A percentile compares a stretch with the other conserved stretches of the same genome.
phyloP scores from a whole-genome alignment of 768 basidiomycete species.

The Leucosporidium creatinivorum region DNA sequence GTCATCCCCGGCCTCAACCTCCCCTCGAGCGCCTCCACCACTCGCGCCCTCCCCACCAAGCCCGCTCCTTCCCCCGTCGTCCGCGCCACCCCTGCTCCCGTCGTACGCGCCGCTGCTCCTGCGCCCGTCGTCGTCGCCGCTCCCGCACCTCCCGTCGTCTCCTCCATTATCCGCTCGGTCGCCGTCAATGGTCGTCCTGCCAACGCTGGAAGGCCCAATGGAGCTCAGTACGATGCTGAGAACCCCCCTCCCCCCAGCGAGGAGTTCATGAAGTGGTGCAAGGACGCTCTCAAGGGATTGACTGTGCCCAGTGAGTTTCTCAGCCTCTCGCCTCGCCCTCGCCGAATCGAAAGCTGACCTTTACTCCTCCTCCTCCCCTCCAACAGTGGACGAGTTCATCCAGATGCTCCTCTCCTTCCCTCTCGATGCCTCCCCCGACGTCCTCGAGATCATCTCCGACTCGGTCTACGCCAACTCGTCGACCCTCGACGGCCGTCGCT shows the following conservation, averaged over 20 bases:
- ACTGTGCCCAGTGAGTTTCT: conserved; percentile 50
- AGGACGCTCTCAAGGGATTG: conserved; percentile 65
- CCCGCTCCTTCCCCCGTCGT: neutral
- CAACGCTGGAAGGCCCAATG: neutral
- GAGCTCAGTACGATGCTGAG: conserved; percentile 52
- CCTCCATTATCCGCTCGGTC: conserved; percentile 36
- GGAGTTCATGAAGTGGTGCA: conserved; percentile 89
- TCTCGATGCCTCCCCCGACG: conserved; percentile 68
- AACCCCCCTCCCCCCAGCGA: conserved; percentile 62
- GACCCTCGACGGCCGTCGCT: conserved; percentile 88
- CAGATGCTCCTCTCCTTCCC: conserved; percentile 93
- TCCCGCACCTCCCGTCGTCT: conserved; percentile 26
- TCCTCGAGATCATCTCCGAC: conserved; percentile 87
- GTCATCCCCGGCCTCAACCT: conserved; percentile 28
- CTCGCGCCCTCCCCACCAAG: neutral
- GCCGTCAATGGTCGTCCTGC: conserved; percentile 28
- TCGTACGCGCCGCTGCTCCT: no score
- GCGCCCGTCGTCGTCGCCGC: neutral
- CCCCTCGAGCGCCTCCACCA: neutral
- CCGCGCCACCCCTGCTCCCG: neutral
- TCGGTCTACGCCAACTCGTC: conserved; percentile 90
- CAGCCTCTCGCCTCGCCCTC: neutral
- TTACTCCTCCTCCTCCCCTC: conserved; percentile 2
- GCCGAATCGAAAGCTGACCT: conserved; percentile 9
- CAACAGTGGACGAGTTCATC: conserved; percentile 85